Base-by-base conservation (phyloP, 1,284 basidiomycete genomes). In the Marasmius tenuissimus region DNA sequence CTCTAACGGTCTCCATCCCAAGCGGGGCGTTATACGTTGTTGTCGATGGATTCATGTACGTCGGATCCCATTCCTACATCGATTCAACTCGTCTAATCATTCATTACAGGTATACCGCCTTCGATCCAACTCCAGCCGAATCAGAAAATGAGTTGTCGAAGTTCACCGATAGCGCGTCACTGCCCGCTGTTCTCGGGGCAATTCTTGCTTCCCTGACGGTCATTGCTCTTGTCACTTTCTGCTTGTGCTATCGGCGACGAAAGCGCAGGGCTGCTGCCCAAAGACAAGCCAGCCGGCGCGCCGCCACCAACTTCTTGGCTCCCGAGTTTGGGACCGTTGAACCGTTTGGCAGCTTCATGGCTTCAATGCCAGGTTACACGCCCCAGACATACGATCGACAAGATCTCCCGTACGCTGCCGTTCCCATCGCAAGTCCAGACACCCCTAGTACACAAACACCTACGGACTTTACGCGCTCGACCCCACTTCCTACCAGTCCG, bases 21-120 rank as follows among this genome's bases (percentile, higher is more conserved):
- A 49, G 34, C 9, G 57, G 57, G 33, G 50, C 38, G 14, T 45
- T 40, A 0, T 58, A 53, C 48, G 61, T 57, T 11, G 51, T 61
- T 12, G 16, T 61, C 20, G 57, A 61, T 42, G 34, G 47, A 11
- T 39, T 61, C 22, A 58, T 47, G 61, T 61, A 52, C 18, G 49
- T 58, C n/a, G 7, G 11, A 6, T 16, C 42, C 37, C 50, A 27
- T 27, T 27, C 27, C 27, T 27, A 27, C 27, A 4, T 27, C 27
- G 27, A 27, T 27, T 27, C 27, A 27, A 2, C 27, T 27, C 4
- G 27, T 27, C 27, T 27, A 27, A 27, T 27, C 27, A 27, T 27
- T 27, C 27, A 27, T 27, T 4, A 2, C 27, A 27, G 27, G 27
- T 27, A 27, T 27, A 27, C 27, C 27, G 27, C 27, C 27, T 27